Base-by-base conservation (phyloP, 306 rosid species). In the Quercus cerris region DNA sequence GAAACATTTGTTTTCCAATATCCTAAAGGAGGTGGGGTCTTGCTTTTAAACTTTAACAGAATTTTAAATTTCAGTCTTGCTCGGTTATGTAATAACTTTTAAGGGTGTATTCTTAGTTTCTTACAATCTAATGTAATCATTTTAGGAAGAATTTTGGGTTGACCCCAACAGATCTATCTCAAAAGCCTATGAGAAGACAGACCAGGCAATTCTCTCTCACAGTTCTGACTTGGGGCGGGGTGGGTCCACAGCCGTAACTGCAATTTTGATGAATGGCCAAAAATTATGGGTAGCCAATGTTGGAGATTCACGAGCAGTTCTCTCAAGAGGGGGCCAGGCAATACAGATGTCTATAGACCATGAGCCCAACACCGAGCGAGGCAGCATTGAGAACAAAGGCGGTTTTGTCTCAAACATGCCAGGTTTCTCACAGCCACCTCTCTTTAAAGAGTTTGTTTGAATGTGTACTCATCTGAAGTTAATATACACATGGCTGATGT, bases 381-480 rank as follows among this genome's bases (percentile, higher is more conserved):
- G 95, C 59, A 87, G 84, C 85, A 94, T 94, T 22, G 99, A 94
- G 85, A 85, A 80, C 82, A 91, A 78, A 84, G 99, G 99, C 76
- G 99, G 99, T 80, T 94, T 94, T 80, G 97, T 94, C 85, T 94
- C 99, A 68, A 94, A 94, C 88, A 85, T 94, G 88, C 99, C 99
- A 90, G 97, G 99, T 92, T 83, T 66, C 64, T 68, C 22, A 66
- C 49, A 67, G 68, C 64, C 78, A 75, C 58, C 64, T 11, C 20
- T 77, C 35, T 58, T 79, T 71, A 68, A 6, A 70, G 13, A 67
- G 7, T 76, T 62, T 72, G 35, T 31, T 13, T 81, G 30, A 46
- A 23, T n/a, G 44, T 64, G 35, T 15, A 66, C 66, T 58, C 57
- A 14, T 30, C 15, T 62, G 51, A 71, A 62, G 56, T 73, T 72